phyloP scores from a whole-genome alignment of 2,329 filamentous ascomycete genomes.

The Sarocladium kiliense region DNA sequence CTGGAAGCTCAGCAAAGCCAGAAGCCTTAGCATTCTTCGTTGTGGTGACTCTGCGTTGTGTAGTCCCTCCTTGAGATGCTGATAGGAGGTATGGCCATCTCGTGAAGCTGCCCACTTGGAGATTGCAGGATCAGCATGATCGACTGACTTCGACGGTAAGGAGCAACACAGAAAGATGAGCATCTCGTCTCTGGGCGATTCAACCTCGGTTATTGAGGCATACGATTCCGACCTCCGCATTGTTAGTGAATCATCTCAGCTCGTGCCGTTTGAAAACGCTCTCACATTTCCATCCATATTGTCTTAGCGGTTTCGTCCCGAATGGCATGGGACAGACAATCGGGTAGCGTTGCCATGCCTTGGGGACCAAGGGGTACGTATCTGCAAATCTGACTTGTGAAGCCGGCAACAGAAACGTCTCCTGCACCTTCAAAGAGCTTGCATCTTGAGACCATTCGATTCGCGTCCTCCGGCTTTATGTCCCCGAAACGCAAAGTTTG shows the following conservation, averaged over 20 bases:
- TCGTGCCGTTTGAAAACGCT: too few species aligned
- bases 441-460: neutral
- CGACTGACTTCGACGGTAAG: neutral
- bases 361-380: neutral
- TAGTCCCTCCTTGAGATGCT: neutral
- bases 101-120: neutral
- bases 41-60: neutral
- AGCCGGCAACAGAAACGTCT: neutral
- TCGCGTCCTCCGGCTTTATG: neutral
- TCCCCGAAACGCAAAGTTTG: neutral
- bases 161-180: too few species aligned
- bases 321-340: neutral
- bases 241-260: too few species aligned
- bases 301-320: too few species aligned
- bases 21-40: neutral
- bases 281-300: too few species aligned
- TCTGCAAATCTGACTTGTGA: neutral
- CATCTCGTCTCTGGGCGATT: too few species aligned
- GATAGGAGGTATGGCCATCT: neutral
- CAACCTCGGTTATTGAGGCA: too few species aligned
- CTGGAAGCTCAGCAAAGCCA: neutral
- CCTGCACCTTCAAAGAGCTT: neutral
- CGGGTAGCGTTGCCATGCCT: neutral
- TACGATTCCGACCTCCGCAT: too few species aligned
- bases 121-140: neutral